A percentile compares a stretch with the other conserved stretches of the same genome.
phyloP scores from a whole-genome alignment of 495 filamentous ascomycete genomes.

The Neurospora sp. region DNA sequence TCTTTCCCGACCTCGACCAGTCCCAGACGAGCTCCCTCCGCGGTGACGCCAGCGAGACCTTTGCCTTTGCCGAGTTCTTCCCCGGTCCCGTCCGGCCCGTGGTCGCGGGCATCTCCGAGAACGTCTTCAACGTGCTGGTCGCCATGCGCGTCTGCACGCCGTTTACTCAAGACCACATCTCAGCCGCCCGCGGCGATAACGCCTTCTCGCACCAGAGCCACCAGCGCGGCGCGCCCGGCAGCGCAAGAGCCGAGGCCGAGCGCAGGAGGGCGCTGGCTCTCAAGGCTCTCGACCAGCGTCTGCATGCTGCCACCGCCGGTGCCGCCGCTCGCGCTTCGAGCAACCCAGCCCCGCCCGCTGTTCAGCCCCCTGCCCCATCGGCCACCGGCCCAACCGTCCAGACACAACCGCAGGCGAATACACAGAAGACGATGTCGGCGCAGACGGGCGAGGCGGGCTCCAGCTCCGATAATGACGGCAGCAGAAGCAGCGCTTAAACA shows the following conservation, averaged over 20 bases:
- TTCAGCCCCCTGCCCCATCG: slow-evolving; percentile 26
- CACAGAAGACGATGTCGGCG: slow-evolving; percentile 37
- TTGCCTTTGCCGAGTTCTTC: slow-evolving; percentile 91
- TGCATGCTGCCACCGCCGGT: slow-evolving; percentile 67
- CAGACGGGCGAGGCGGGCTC: slow-evolving; percentile 51
- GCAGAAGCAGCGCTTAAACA: slow-evolving; percentile 15
- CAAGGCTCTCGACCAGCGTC: slow-evolving; percentile 81
- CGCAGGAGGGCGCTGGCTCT: slow-evolving; percentile 71
- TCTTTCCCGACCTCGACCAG: slow-evolving; percentile 50
- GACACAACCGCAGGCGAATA: slow-evolving; percentile 37
- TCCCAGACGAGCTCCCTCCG: slow-evolving; percentile 55
- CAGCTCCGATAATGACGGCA: slow-evolving; percentile 50
- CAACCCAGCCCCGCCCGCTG: slow-evolving; percentile 25
- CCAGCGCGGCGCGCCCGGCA: slow-evolving; percentile 55
- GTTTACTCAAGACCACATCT: slow-evolving; percentile 77
- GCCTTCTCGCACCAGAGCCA: slow-evolving; percentile 11
- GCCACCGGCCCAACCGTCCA: slow-evolving; percentile 37
- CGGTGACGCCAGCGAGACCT: slow-evolving; percentile 92
- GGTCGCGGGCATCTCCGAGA: slow-evolving; percentile 60
- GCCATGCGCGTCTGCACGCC: slow-evolving; percentile 68
- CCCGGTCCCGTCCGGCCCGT: slow-evolving; percentile 75
- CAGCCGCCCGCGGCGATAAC: slow-evolving; percentile 48
- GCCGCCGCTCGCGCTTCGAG: slow-evolving; percentile 29
- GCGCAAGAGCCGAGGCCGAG: slow-evolving; percentile 44
- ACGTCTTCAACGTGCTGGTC: slow-evolving; percentile 65